A percentile compares a stretch with the other conserved stretches of the same genome.
phyloP scores from a whole-genome alignment of 2,329 filamentous ascomycete species.

The Neonectria hederae region DNA sequence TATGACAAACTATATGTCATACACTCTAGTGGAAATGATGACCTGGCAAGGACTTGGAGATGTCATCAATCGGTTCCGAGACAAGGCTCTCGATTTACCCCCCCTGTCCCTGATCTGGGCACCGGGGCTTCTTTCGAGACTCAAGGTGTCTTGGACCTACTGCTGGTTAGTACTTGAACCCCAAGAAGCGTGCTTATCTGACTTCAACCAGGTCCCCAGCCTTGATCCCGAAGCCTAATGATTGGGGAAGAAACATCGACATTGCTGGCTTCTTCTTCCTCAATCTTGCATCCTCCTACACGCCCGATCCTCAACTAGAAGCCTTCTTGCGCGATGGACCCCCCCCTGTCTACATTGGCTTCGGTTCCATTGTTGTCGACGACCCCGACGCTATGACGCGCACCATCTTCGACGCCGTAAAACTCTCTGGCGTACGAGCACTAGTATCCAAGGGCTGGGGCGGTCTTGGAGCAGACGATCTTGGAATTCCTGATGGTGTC shows the following conservation, averaged over 20 bases:
- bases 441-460: slow-evolving; percentile 91
- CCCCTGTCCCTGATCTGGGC: slow-evolving; percentile 84
- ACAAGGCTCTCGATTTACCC: slow-evolving; percentile 77
- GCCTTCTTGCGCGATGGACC: slow-evolving; percentile 74
- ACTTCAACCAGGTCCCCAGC: slow-evolving; percentile 66
- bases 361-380: slow-evolving; percentile 84
- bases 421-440: slow-evolving; percentile 74
- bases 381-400: slow-evolving; percentile 76
- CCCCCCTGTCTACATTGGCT: slow-evolving; percentile 83
- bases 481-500: slow-evolving; percentile 77
- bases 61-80: slow-evolving; percentile 87
- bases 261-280: slow-evolving; percentile 83
- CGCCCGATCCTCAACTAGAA: slow-evolving; percentile 70
- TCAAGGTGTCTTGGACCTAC: slow-evolving; percentile 87
- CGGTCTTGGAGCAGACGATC: slow-evolving; percentile 76
- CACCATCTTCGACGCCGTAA: slow-evolving; percentile 77
- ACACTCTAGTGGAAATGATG: slow-evolving; percentile 87
- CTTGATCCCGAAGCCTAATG: slow-evolving; percentile 79
- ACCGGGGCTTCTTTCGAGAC: slow-evolving; percentile 78
- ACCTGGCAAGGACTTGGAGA: slow-evolving; percentile 94
- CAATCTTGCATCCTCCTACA: slow-evolving; percentile 72
- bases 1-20: slow-evolving; percentile 85
- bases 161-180: slow-evolving; percentile 68
- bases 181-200: not conserved
- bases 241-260: slow-evolving; percentile 77